These are phyloP conservation scores for Alternaria sp. DNA, from an alignment of 2,329 filamentous ascomycete genomes.

Conservation along the genomic window DNA sequence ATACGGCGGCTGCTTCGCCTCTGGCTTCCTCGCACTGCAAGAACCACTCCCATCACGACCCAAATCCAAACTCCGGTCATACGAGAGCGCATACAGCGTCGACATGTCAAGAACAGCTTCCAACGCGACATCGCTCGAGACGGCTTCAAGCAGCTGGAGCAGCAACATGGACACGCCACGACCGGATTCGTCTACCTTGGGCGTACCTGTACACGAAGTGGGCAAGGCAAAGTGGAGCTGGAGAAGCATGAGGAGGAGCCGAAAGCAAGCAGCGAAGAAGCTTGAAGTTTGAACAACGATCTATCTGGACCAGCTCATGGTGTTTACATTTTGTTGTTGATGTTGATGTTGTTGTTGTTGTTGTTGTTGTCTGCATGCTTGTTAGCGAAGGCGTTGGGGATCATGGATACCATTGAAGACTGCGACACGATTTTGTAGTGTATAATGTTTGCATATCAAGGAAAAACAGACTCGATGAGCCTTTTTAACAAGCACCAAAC, in stretches of 20 bases:
- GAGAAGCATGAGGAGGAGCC: slow-evolving; percentile 34
- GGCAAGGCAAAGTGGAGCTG: slow-evolving; percentile 32
- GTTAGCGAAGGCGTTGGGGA: slow-evolving; percentile 34
- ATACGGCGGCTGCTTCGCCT: slow-evolving; percentile 45
- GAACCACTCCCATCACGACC: slow-evolving; percentile 35
- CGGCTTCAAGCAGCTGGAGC: slow-evolving; percentile 22
- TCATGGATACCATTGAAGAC: slow-evolving; percentile 9
- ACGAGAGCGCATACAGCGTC: slow-evolving; percentile 37
- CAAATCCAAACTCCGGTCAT: slow-evolving; percentile 27
- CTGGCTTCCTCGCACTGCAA: slow-evolving; percentile 41
- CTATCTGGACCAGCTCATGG: slow-evolving; percentile 7
- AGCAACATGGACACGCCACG: slow-evolving; percentile 35
- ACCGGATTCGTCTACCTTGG: slow-evolving; percentile 47
- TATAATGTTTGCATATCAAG: slow-evolving; percentile 16
- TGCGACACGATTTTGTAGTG: slow-evolving; percentile 13
- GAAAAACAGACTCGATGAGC: slow-evolving; percentile 1
- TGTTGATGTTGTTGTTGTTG: no score
- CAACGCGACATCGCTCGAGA: slow-evolving; percentile 31
- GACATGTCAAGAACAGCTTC: slow-evolving; percentile 37
- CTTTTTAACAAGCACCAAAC: slow-evolving; percentile 1
- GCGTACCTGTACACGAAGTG: slow-evolving; percentile 25
- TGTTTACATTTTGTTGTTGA: neutral
- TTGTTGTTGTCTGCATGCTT: slow-evolving; percentile 15
- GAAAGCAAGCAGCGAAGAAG: slow-evolving; percentile 16
- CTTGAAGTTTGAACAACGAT: slow-evolving; percentile 2